These are phyloP conservation scores for Pythium dissimile DNA, from an alignment of 352 stramenopile species.

Conservation along the genomic window DNA sequence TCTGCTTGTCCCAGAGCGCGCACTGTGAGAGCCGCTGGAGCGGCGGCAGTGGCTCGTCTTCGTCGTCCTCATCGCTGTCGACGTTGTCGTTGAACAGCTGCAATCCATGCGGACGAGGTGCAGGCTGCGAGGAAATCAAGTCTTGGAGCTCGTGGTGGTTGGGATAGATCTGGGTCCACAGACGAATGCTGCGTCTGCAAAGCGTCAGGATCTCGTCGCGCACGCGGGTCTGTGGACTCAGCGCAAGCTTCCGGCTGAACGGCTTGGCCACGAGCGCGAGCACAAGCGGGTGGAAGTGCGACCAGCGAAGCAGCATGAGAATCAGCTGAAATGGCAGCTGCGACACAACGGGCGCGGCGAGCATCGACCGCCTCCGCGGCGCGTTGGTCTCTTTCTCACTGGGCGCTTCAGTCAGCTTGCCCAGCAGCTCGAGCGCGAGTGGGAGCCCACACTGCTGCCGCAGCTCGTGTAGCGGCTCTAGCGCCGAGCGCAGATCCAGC, in stretches of 20 bases:
- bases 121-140: neutral
- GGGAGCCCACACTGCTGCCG: slow-evolving; percentile 43
- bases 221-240: slow-evolving; percentile 45
- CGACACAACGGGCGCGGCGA: slow-evolving; percentile 32
- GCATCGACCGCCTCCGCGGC: neutral
- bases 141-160: neutral
- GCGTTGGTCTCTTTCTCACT: neutral
- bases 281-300: slow-evolving; percentile 59
- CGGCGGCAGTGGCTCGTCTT: slow-evolving; percentile 3
- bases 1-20: slow-evolving; percentile 66
- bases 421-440: slow-evolving; percentile 55
- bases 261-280: slow-evolving; percentile 31
- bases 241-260: slow-evolving; percentile 43
- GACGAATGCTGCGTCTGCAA: slow-evolving; percentile 15
- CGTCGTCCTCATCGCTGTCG: neutral
- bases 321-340: slow-evolving; percentile 69
- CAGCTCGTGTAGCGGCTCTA: slow-evolving; percentile 37
- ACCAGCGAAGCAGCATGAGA: slow-evolving; percentile 64
- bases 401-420: neutral
- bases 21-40: slow-evolving; percentile 45
- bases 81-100: neutral
- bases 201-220: slow-evolving; percentile 32
- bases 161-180: slow-evolving; percentile 28
- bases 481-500: neutral
- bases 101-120: neutral